phyloP scores from a whole-genome alignment of 177 flowering plant genomes.

The Vitis hybrid region DNA sequence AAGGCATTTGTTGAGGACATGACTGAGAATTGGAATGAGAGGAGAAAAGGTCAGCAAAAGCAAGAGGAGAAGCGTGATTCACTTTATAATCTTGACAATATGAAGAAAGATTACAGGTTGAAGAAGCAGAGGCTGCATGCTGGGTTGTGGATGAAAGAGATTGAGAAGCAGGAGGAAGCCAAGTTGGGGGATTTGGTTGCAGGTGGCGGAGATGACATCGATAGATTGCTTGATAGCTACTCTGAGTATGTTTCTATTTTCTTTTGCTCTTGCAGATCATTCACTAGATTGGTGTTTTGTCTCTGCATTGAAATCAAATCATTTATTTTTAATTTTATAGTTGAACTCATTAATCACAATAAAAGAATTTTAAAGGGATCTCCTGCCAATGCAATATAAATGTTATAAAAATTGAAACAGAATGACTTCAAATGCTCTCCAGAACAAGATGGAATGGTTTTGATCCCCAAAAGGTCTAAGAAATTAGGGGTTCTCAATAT shows the following conservation, averaged over 20 bases:
- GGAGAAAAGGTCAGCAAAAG: slow-evolving; percentile 35
- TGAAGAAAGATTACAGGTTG: slow-evolving; percentile 83
- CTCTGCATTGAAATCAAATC: too few relatives aligned
- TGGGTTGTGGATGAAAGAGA: slow-evolving; percentile 90
- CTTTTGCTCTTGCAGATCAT: not conserved
- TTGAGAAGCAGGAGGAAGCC: slow-evolving; percentile 85
- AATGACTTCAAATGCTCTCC: too few relatives aligned
- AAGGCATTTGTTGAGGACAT: slow-evolving; percentile 93
- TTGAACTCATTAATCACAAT: too few relatives aligned
- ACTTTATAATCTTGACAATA: slow-evolving; percentile 67
- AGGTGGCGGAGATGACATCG: slow-evolving; percentile 65
- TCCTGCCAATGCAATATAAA: too few relatives aligned
- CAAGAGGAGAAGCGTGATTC: slow-evolving; percentile 19
- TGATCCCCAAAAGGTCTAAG: too few relatives aligned
- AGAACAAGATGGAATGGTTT: too few relatives aligned
- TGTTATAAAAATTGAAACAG: too few relatives aligned
- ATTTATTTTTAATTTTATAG: too few relatives aligned
- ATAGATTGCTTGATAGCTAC: slow-evolving; percentile 79
- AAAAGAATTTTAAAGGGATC: too few relatives aligned
- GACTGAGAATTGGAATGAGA: slow-evolving; percentile 87
- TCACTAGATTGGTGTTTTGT: too few relatives aligned
- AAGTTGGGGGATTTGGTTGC: slow-evolving; percentile 45
- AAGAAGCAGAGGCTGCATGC: slow-evolving; percentile 94
- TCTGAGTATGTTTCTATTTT: slow-evolving; percentile 61
- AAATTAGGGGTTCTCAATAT: too few relatives aligned